A percentile compares a stretch with the other conserved stretches of the same genome.
phyloP scores from a whole-genome alignment of 2,329 filamentous ascomycete species.

The Ophiostoma ips region DNA sequence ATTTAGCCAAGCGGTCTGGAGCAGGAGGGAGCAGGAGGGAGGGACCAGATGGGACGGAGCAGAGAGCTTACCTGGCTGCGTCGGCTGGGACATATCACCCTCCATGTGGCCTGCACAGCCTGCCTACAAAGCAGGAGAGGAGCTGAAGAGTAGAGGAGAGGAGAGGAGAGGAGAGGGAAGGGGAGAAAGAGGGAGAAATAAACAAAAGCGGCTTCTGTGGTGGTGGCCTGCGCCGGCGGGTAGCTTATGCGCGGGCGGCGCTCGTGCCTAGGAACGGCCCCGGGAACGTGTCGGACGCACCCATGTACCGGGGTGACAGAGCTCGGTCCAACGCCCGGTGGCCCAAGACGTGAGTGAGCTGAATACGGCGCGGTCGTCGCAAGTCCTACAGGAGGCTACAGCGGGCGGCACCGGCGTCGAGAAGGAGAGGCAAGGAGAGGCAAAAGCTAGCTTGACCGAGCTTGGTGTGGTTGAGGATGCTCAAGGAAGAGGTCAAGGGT shows the following conservation, averaged over 20 bases:
- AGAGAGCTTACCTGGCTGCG: slow-evolving; percentile 11
- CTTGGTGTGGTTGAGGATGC: too few relatives aligned
- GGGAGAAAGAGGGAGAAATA: too few relatives aligned
- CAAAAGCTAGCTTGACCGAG: neutral
- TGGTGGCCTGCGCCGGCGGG: neutral
- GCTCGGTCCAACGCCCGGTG: neutral
- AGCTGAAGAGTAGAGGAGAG: neutral
- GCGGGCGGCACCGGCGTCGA: too few relatives aligned
- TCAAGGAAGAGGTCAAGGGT: too few relatives aligned
- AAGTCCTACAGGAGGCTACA: too few relatives aligned
- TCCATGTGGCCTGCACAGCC: slow-evolving; percentile 10
- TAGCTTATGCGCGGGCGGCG: neutral
- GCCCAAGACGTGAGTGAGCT: neutral
- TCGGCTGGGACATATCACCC: slow-evolving; percentile 13
- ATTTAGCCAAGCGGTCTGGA: too few relatives aligned
- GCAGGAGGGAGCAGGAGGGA: neutral
- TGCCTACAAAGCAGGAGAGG: neutral
- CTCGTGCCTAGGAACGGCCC: slow-evolving; percentile 4
- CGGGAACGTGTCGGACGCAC: neutral
- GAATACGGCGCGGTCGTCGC: too few relatives aligned
- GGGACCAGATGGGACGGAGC: neutral
- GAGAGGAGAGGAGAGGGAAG: neutral
- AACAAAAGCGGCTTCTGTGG: neutral
- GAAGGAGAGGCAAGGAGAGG: too few relatives aligned
- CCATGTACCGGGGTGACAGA: slow-evolving; percentile 2